Evolutionary conservation across 768 basidiomycete genomes (phyloP), one percentile per base, ranked within the genome.

Genomic region (Lactarius psammicola): DNA sequence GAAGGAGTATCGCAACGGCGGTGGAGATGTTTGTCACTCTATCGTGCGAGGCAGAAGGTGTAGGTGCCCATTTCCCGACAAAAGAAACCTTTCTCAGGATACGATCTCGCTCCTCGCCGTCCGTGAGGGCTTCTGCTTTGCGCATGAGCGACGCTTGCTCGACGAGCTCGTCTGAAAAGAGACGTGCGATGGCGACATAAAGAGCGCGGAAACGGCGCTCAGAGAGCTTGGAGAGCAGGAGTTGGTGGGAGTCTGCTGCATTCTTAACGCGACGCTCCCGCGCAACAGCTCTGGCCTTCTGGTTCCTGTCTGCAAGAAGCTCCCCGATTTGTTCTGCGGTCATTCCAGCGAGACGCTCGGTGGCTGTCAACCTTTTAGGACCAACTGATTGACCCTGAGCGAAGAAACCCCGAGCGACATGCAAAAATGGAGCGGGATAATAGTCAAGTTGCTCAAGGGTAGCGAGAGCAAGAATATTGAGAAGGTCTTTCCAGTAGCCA

Each of bases 401-500:
- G 18, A 0, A 23, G 0, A 2, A 28, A n/a, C 64, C 59, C 13
- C 64, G 44, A 10, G n/a, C 36, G 26, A 31, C 23, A 5, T 66
- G 65, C 60, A 65, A 55, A 20, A 65, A 60, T 33, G 17, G 11
- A 23, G 65, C 42, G 72, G 57, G 30, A 33, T 75, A 61, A 20
- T 38, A 61, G 34, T 58, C 44, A 40, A 90, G 80, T 65, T 89
- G 78, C 64, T 80, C 82, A 18, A 80, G 73, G 1, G 84, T 79
- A 13, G 85, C 85, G 33, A 91, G 79, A 4, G 83, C 80, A 5
- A 90, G 77, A 57, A 91, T 85, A 59, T 89, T 87, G 60, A 89
- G 80, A 26, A 90, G 78, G 69, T 90, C 89, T 71, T 92, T 90
- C 86, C 87, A 90, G 70, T 86, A 89, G 0, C 89, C 89, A 57